Conservation (phyloP, 1,139 yeast species). For the Sugiyamaella sp. region DNA sequence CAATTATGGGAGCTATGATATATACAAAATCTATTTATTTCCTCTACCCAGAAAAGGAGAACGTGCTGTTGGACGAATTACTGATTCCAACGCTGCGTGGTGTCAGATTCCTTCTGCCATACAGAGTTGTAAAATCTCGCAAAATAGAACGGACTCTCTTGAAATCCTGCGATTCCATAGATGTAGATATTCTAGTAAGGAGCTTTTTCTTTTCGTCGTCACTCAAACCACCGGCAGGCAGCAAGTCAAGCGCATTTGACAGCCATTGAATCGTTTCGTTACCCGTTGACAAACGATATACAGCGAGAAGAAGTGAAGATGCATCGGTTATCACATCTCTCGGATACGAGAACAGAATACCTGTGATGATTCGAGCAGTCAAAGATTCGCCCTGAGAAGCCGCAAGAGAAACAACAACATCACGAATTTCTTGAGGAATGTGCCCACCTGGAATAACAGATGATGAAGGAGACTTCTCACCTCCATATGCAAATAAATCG, state of each 20-base stretch:
- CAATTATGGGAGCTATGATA: not conserved
- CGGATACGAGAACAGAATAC: constrained; percentile 73
- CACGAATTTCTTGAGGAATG: constrained; percentile 57
- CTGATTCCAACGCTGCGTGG: constrained; percentile 17
- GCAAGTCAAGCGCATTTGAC: constrained; percentile 52
- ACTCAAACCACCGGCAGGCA: constrained; percentile 64
- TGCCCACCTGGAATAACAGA: constrained; percentile 51
- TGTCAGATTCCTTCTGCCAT: constrained; percentile 57
- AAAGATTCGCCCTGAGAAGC: constrained; percentile 60
- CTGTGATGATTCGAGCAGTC: constrained; percentile 58
- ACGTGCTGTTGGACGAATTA: constrained; percentile 1
- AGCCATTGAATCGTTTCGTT: constrained; percentile 61
- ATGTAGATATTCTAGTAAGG: constrained; percentile 56
- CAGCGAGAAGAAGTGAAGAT: constrained; percentile 68
- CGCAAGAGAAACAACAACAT: constrained; percentile 50
- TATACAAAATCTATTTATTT: constrained; percentile 4
- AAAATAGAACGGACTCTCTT: constrained; percentile 71
- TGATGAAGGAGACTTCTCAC: constrained; percentile 77
- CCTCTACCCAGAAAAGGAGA: constrained; percentile 18
- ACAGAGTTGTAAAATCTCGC: constrained; percentile 80
- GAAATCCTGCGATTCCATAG: constrained; percentile 69
- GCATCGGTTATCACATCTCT: constrained; percentile 73
- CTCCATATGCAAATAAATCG: constrained; percentile 84
- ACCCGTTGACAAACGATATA: constrained; percentile 57
- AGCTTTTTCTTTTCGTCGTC: constrained; percentile 67